Evolutionary conservation across 1,139 yeast species (phyloP), one percentile per base, ranked within the genome.

Genomic region (Suhomyces taliae): DNA sequence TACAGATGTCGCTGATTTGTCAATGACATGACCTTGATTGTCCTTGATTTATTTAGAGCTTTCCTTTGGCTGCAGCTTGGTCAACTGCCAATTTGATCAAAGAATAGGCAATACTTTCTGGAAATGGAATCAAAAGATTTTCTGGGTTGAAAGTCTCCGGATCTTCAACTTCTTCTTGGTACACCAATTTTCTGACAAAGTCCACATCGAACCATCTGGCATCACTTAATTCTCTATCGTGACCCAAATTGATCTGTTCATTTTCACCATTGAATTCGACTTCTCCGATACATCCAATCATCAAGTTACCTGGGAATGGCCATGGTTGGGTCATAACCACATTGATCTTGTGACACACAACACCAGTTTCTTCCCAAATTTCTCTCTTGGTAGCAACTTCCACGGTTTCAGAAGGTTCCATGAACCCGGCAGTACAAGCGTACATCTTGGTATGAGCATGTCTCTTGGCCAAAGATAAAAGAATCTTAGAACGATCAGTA

Each of bases 331-430:
- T 81, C 61, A 82, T 74, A 31, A 85, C 70, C 43, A 90, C 76
- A 43, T 72, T 66, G 34, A 90, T 85, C 38, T 74, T 70, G 35
- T 79, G 72, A 44, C 87, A 83, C 39, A 69, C 76, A 34, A 90
- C 88, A 4, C 99, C 99, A 2, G 97, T 85, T 65, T 91, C 99
- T 65, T 91, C 99, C 90, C 95, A 90, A 35, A 88, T 86, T 64
- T 91, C 99, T 52, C 99, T 73, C 43, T 85, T 76, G 33, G 95
- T 88, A 11, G 97, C 95, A 39, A 83, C 85, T 65, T 91, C 98
- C 27, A 91, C 83, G 0, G 95, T 83, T 67, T 91, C 99, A 26
- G 91, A 87, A 0, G 97, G 97, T 66, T 91, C 99, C 81, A 91
- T 83, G 64, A 91, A 91, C 5, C 99, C 99, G 2, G 98, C 96